Percentiles rank a stretch among this genome's conserved stretches.
phyloP scores from a whole-genome alignment of 176 grass and related monocot genomes.

The Aechmea fasciata region DNA sequence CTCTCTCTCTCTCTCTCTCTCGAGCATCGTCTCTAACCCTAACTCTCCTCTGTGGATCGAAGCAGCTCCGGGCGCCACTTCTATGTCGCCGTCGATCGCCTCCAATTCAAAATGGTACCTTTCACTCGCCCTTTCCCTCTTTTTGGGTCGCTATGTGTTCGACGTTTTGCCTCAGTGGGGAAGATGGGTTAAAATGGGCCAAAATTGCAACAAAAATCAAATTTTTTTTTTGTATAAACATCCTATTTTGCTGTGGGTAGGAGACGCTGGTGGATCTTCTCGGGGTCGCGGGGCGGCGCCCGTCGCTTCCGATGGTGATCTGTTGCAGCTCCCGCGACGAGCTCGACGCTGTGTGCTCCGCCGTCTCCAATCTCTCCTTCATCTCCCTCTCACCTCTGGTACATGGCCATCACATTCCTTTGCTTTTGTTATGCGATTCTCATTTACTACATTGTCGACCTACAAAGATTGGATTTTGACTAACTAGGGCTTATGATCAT shows the following conservation, averaged over 20 bases:
- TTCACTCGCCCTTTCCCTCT: background rate
- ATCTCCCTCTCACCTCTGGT: slow-evolving; percentile 66
- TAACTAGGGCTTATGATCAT: too few relatives aligned
- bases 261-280: slow-evolving; percentile 82
- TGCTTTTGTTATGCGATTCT: background rate
- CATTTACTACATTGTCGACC: background rate
- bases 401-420: slow-evolving; percentile 6
- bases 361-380: slow-evolving; percentile 58
- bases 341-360: slow-evolving; percentile 59
- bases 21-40: background rate
- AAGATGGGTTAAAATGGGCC: background rate
- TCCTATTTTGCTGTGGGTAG: slow-evolving; percentile 18
- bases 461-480: background rate
- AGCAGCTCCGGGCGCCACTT: slow-evolving; percentile 51
- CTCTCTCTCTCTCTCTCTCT: background rate
- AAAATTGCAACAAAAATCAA: background rate
- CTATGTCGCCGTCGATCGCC: slow-evolving; percentile 70
- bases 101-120: slow-evolving; percentile 68
- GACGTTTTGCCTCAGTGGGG: background rate
- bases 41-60: background rate
- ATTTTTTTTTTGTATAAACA: too few relatives aligned
- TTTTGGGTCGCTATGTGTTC: background rate
- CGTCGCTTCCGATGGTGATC: slow-evolving; percentile 46
- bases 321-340: slow-evolving; percentile 83
- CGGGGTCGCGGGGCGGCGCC: slow-evolving; percentile 41